Evolutionary conservation across 179 eudicot species (phyloP), one percentile per base, ranked within the genome.

Genomic region (Vitellaria paradoxa): DNA sequence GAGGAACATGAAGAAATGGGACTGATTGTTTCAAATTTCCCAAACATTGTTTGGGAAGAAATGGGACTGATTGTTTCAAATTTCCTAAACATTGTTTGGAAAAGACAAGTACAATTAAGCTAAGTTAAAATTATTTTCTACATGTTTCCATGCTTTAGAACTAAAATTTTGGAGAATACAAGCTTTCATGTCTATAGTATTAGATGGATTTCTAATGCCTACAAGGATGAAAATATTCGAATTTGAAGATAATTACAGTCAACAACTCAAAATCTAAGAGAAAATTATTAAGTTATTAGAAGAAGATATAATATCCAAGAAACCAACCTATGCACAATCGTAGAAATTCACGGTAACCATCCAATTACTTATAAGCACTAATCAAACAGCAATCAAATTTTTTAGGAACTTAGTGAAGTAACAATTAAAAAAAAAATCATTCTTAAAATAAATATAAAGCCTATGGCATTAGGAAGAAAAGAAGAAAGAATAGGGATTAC

Each of bases 131-230:
- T 68, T 17, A 18, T 8, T 18, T 61, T 45, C 8, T 73, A 91
- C 96, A 96, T 93, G 94, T 72, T 81, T 70, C 75, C 93, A 81
- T 77, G 93, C 99, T 0, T 73, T 20, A 13, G 87, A 45, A 81
- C 97, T 94, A 74, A 96, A 96, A 79, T 87, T 93, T 70, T 93
- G 99, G 55, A 96, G 85, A 65, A 93, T 98, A 91, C 75, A 96
- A 65, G 99, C 98, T 85, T 87, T 96, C 89, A 93, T 91, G 77
- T 96, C 99, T 98, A 96, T 96, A 11, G 84, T 85, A 73, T 97
- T 96, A 0, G 99, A 98, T 70, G 99, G 97, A 79, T 93, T 90
- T 47, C 99, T 98, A 77, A 96, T 87, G 5, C 99, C 99, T 96
- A 85, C 59, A 73, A 77, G 52, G 52, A 65, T 59, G 56, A 6